These are phyloP conservation scores for Xylaria scruposa DNA, from an alignment of 495 filamentous ascomycete species.

Conservation along the genomic window DNA sequence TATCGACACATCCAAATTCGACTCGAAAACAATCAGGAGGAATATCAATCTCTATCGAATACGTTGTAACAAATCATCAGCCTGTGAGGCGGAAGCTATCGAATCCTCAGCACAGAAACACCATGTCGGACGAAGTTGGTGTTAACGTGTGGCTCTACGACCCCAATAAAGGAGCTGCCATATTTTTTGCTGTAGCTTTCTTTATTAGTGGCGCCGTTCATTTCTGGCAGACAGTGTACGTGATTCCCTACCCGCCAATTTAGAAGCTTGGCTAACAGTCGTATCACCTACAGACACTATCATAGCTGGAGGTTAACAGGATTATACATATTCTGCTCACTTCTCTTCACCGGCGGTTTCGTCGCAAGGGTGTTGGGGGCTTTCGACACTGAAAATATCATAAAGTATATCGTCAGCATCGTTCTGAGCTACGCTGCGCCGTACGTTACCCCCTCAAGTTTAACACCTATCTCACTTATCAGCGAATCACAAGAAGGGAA, in stretches of 20 bases:
- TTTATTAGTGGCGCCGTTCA: constrained; percentile 63
- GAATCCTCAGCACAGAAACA: not conserved
- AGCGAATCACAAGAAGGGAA: not conserved
- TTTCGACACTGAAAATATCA: constrained; percentile 62
- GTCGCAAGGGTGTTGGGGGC: constrained; percentile 62
- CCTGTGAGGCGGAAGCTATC: not conserved
- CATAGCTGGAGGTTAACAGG: constrained; percentile 52
- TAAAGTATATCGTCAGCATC: constrained; percentile 64
- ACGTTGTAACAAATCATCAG: not conserved
- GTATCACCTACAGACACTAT: constrained; percentile 55
- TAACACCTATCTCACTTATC: not conserved
- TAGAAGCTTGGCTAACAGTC: constrained; percentile 47
- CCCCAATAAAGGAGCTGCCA: constrained; percentile 73
- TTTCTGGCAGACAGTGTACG: constrained; percentile 68
- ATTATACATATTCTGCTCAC: constrained; percentile 46
- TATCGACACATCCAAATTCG: not conserved
- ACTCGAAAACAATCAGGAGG: not conserved
- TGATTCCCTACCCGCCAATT: constrained; percentile 3
- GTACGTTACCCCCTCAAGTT: constrained; percentile 52
- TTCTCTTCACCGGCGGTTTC: constrained; percentile 64
- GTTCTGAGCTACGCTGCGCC: constrained; percentile 69
- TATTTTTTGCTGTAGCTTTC: constrained; percentile 72
- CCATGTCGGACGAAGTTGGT: constrained; percentile 50
- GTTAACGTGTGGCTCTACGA: constrained; percentile 73
- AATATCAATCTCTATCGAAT: not conserved